Conservation (phyloP, 331 rosid genomes). For the Phaseolus coccineus region DNA sequence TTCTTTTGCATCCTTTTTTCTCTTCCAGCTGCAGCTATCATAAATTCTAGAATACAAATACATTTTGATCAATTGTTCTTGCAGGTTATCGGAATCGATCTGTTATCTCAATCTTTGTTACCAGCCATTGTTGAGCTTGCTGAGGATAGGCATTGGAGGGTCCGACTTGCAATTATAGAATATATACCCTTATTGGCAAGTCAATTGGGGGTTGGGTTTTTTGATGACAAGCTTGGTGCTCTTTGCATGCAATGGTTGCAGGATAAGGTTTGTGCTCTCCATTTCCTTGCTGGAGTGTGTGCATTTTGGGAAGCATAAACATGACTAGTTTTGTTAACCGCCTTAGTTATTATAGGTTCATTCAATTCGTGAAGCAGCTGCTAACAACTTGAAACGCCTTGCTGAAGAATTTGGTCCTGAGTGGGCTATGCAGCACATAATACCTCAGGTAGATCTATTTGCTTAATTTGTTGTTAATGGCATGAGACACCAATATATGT, state of each 20-base stretch:
- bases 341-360: constrained; percentile 65
- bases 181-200: constrained; percentile 95
- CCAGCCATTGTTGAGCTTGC: constrained; percentile 99
- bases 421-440: constrained; percentile 98
- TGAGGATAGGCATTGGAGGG: constrained; percentile 99
- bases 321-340: constrained; percentile 36
- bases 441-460: constrained; percentile 77
- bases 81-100: constrained; percentile 97
- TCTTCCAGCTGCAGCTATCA: constrained; percentile 7
- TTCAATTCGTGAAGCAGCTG: constrained; percentile 99
- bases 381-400: constrained; percentile 94
- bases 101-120: constrained; percentile 90
- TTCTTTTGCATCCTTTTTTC: constrained; percentile 28
- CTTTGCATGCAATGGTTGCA: constrained; percentile 99
- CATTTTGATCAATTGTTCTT: constrained; percentile 38
- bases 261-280: constrained; percentile 76
- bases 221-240: constrained; percentile 92
- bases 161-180: constrained; percentile 95
- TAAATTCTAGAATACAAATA: constrained; percentile 23
- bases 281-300: constrained; percentile 17
- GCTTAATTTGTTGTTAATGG: constrained; percentile 27
- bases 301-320: constrained; percentile 5
- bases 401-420: constrained; percentile 99
- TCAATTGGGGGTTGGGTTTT: constrained; percentile 95
- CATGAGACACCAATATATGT: background rate